Evolutionary conservation across 768 basidiomycete genomes (phyloP).

Genomic region (Russula foetens): DNA sequence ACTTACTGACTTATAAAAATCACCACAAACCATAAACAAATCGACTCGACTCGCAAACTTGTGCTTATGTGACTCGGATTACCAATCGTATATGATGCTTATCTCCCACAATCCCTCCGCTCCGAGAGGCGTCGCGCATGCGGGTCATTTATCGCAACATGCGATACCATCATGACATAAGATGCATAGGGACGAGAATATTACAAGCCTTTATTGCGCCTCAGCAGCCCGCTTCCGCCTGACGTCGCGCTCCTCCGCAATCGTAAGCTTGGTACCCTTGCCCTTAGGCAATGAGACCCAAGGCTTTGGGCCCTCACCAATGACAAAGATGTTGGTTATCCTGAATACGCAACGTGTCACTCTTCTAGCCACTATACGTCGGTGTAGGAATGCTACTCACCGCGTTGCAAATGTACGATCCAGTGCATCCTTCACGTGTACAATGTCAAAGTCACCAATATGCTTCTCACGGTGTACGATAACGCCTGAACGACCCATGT

Average conservation of each 20-base stretch:
- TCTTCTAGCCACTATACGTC: neutral
- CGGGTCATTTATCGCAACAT: constrained; percentile 10
- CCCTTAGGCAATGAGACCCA: constrained; percentile 97
- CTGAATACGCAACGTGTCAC: constrained; percentile 31
- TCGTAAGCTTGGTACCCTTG: constrained; percentile 96
- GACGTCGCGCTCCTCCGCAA: constrained; percentile 92
- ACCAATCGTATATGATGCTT: neutral
- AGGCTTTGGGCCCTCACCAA: constrained; percentile 91
- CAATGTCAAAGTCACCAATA: constrained; percentile 96
- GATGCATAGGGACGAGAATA: constrained; percentile 1
- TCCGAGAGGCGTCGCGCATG: constrained; percentile 1
- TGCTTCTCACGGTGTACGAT: constrained; percentile 97
- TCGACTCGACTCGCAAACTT: too few relatives aligned
- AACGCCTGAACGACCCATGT: constrained; percentile 97
- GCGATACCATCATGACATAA: constrained; percentile 27
- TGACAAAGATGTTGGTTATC: constrained; percentile 95
- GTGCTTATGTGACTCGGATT: neutral
- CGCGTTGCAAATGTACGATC: constrained; percentile 97
- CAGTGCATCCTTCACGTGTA: constrained; percentile 92
- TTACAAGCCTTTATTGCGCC: constrained; percentile 36
- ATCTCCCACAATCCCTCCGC: neutral
- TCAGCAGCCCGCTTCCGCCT: constrained; percentile 76
- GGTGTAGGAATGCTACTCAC: constrained; percentile 37
- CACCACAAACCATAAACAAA: too few relatives aligned
- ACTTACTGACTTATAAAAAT: too few relatives aligned